Conservation (phyloP, 441 rosid species). For the Geranium incanum region DNA sequence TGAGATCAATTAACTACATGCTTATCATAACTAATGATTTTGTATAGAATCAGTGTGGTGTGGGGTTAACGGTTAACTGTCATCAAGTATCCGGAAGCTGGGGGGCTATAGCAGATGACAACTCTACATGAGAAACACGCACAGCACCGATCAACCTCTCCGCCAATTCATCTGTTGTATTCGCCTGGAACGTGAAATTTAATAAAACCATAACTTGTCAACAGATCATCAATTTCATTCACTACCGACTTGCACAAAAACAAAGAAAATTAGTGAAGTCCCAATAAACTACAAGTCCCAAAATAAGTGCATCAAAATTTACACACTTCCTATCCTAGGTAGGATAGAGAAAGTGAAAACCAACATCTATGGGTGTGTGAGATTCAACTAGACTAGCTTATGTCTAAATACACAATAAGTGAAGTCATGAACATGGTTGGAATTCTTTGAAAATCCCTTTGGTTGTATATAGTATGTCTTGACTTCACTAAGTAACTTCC, state of each 20-base stretch:
- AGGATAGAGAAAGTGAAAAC: too few species aligned
- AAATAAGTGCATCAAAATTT: too few species aligned
- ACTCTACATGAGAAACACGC: conserved; percentile 83
- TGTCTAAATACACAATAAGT: too few species aligned
- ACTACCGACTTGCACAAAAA: background rate
- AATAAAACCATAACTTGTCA: conserved; percentile 8
- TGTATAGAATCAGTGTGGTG: conserved; percentile 17
- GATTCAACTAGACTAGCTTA: too few species aligned
- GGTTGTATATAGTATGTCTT: too few species aligned
- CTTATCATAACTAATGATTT: conserved; percentile 25
- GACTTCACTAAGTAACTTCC: background rate
- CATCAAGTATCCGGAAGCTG: conserved; percentile 41
- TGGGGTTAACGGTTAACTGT: conserved; percentile 19
- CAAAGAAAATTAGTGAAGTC: background rate
- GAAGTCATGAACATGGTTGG: too few species aligned
- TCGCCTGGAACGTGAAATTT: conserved; percentile 41
- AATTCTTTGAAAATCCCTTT: too few species aligned
- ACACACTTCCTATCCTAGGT: too few species aligned
- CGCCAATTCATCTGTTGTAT: conserved; percentile 76
- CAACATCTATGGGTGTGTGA: too few species aligned
- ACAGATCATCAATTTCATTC: background rate
- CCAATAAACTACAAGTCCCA: too few species aligned
- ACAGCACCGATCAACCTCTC: conserved; percentile 90
- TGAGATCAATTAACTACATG: conserved; percentile 20
- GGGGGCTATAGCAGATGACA: conserved; percentile 77